These are phyloP conservation scores for Backusella macrospora DNA, from an alignment of 192 early-diverging fungal species.

Conservation along the genomic window DNA sequence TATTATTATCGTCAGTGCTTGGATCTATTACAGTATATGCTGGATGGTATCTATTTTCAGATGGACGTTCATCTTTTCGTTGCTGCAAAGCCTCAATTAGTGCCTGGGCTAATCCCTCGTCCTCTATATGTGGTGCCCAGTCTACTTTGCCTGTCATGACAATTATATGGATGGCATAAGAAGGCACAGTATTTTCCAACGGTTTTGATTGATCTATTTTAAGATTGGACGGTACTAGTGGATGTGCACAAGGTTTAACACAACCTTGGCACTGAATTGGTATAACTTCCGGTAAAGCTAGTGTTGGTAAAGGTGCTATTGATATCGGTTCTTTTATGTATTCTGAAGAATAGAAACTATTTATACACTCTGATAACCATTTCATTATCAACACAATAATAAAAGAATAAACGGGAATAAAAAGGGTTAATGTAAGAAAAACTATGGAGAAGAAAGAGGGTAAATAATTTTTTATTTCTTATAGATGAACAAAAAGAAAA, in stretches of 20 bases:
- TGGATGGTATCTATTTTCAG: not conserved
- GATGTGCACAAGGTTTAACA: conserved; percentile 13
- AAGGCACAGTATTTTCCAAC: conserved; percentile 19
- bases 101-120: conserved; percentile 18
- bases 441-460: not conserved
- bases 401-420: not conserved
- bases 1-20: not conserved
- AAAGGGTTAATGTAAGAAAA: not conserved
- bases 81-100: not conserved
- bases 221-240: conserved; percentile 1
- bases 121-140: conserved; percentile 24
- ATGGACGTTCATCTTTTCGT: conserved; percentile 13
- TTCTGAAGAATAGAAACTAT: conserved; percentile 18
- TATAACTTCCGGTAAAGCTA: conserved; percentile 3
- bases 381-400: conserved; percentile 4
- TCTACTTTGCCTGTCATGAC: conserved; percentile 14
- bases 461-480: not conserved
- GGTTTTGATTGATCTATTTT: conserved; percentile 26
- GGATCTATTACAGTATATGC: not conserved
- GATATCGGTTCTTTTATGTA: not conserved
- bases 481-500: not conserved
- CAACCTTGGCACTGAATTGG: conserved; percentile 17
- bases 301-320: conserved; percentile 1
- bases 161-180: conserved; percentile 22
- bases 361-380: conserved; percentile 20